Base-by-base conservation (phyloP, 2,329 filamentous ascomycete genomes). In the Bipolaris bicolor region DNA sequence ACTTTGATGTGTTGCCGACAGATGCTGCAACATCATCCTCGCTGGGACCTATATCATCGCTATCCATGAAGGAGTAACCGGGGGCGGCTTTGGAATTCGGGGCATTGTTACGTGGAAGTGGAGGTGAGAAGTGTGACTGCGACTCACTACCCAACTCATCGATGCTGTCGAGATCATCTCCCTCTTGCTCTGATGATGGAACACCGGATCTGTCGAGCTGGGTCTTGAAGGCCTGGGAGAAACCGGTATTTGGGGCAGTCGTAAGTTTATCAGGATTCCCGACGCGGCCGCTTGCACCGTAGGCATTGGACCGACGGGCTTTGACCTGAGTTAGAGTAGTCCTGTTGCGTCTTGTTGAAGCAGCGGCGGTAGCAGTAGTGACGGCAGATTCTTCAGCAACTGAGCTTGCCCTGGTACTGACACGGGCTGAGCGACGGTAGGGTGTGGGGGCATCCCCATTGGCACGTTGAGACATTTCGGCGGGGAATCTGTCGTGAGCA, bases 211-310 rank as follows among this genome's bases (percentile, higher is more conserved):
- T 62, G 7, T 62, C 66, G 45, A 71, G 67, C 47, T 73, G 68
- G 11, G 55, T 60, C 15, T 69, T 62, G 37, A 76, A 75, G 11
- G 72, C 72, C 48, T 75, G 67, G 5, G 66, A 59, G 22, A 76
- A 76, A 4, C 72, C 73, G 16, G 72, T 72, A 7, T 57, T 68
- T 3, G 58, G 58, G 0, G 69, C 59, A 16, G 70, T 45, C 0
- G 62, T 49, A 3, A 77, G 60, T 39, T 72, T 70, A 37, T 71
- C 68, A 13, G 71, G 71, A 36, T 65, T 63, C 24, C 67, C 65
- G 39, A 72, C 63, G 24, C 72, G 73, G 48, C 73, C 74, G 52
- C 66, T 67, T 20, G 75, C 64, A 36, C 76, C 76, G 53, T 78
- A 78, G 1, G 74, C 73, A 48, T 72, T 70, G 5, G 75, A 77